Conservation (phyloP, 345 rosid species). For the Erysimum cheiranthoides region DNA sequence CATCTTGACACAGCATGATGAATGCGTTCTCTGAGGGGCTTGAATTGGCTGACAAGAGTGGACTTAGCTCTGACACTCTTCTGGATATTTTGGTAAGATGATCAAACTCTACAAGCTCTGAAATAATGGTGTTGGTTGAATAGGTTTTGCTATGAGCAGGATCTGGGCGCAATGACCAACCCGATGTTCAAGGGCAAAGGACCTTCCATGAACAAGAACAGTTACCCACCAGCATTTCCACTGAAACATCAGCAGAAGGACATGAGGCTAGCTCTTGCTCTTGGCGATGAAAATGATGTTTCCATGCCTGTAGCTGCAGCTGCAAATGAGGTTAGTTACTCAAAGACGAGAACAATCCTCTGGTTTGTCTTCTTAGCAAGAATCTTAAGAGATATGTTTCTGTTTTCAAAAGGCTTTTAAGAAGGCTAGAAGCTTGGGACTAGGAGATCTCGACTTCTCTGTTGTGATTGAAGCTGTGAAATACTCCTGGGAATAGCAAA, state of each 20-base stretch:
- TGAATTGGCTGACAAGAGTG: conserved; percentile 79
- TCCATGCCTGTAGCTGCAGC: conserved; percentile 96
- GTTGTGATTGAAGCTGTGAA: conserved; percentile 80
- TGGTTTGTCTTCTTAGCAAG: not conserved
- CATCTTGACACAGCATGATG: conserved; percentile 69
- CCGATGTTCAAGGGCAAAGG: conserved; percentile 92
- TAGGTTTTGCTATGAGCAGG: conserved; percentile 53
- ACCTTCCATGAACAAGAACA: conserved; percentile 75
- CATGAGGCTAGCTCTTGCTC: conserved; percentile 92
- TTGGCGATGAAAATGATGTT: conserved; percentile 91
- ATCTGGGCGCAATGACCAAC: conserved; percentile 76
- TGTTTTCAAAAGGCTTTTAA: conserved; percentile 68
- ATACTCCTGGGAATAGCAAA: conserved; percentile 45
- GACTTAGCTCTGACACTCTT: conserved; percentile 72
- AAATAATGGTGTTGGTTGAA: conserved; percentile 4
- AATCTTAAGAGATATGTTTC: not conserved
- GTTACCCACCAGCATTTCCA: conserved; percentile 78
- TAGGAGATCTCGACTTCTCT: conserved; percentile 89
- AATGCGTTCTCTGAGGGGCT: conserved; percentile 93
- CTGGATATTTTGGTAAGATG: conserved; percentile 77
- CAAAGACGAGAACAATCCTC: not conserved
- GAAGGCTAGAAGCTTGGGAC: conserved; percentile 88
- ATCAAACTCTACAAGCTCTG: not conserved
- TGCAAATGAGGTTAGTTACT: conserved; percentile 73
- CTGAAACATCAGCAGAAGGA: conserved; percentile 95